phyloP scores from a whole-genome alignment of 371 early-diverging fungal species.

The Actinomortierella ambigua region DNA sequence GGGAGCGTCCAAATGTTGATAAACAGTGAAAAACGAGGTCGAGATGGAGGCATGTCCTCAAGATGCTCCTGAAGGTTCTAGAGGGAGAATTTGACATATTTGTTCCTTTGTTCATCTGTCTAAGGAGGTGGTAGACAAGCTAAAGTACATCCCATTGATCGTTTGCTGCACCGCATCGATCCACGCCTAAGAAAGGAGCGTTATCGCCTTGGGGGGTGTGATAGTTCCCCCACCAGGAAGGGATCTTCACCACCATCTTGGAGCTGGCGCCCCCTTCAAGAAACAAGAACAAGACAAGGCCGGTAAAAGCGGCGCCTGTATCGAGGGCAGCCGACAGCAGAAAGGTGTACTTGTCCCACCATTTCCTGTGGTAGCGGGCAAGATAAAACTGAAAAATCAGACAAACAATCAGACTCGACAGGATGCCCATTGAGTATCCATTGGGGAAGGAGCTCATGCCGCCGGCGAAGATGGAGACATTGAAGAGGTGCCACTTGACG shows the following conservation, averaged over 20 bases:
- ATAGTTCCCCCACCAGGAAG: constrained; percentile 26
- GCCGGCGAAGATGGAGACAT: constrained; percentile 48
- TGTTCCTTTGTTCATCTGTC: no score
- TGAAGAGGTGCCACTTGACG: constrained; percentile 19
- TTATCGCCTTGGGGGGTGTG: constrained; percentile 14
- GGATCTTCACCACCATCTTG: constrained; percentile 14
- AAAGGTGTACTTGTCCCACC: constrained; percentile 57
- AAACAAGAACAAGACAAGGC: constrained; percentile 46
- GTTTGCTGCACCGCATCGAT: constrained; percentile 17
- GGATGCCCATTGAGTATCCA: constrained; percentile 46
- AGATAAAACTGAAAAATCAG: constrained; percentile 51
- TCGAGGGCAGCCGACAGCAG: constrained; percentile 57
- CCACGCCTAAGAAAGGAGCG: constrained; percentile 11
- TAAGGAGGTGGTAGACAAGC: no score
- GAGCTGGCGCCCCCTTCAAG: constrained; percentile 33
- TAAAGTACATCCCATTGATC: constrained; percentile 18
- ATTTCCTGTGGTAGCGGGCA: constrained; percentile 44
- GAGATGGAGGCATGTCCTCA: no score
- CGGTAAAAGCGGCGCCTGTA: constrained; percentile 53
- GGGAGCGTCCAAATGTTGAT: no score
- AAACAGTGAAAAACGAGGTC: no score
- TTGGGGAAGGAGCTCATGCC: constrained; percentile 51
- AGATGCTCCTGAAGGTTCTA: no score
- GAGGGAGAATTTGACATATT: no score
- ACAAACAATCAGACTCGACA: constrained; percentile 45